A percentile compares a stretch with the other conserved stretches of the same genome.
These are phyloP conservation scores for Blastobotrys elegans DNA, from an alignment of 1,139 yeast species.

Conservation along the genomic window DNA sequence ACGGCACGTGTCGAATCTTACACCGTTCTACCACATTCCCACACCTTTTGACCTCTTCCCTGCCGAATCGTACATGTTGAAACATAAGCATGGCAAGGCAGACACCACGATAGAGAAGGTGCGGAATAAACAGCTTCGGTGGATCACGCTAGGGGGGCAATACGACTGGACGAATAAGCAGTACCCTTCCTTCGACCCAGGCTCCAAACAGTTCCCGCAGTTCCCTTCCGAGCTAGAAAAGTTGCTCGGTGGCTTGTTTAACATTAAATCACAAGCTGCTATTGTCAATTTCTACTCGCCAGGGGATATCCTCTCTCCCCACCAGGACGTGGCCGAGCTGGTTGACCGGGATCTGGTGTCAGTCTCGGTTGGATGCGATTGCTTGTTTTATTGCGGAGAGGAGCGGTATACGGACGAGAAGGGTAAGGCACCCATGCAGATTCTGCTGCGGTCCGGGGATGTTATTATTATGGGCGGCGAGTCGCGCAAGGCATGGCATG, in stretches of 20 bases:
- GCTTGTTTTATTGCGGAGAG: slow-evolving; percentile 35
- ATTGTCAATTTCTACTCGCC: slow-evolving; percentile 42
- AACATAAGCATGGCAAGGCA: slow-evolving; percentile 17
- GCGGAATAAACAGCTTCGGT: slow-evolving; percentile 33
- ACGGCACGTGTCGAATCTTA: slow-evolving; percentile 36
- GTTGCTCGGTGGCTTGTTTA: slow-evolving; percentile 23
- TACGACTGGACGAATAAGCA: slow-evolving; percentile 42
- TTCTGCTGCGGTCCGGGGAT: slow-evolving; percentile 38
- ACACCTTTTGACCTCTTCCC: slow-evolving; percentile 22
- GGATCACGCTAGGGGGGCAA: slow-evolving; percentile 45
- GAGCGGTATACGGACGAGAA: slow-evolving; percentile 16
- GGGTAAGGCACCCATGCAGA: slow-evolving; percentile 28
- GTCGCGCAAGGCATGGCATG: slow-evolving; percentile 40
- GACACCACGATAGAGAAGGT: slow-evolving; percentile 19
- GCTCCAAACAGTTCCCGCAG: slow-evolving; percentile 33
- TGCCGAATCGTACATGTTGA: slow-evolving; percentile 8
- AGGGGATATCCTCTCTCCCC: slow-evolving; percentile 42
- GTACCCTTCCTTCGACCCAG: slow-evolving; percentile 37
- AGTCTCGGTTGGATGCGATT: slow-evolving; percentile 38
- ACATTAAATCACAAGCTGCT: slow-evolving; percentile 39
- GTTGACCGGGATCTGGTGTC: slow-evolving; percentile 36
- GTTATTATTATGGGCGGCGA: slow-evolving; percentile 40
- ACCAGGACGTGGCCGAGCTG: slow-evolving; percentile 42
- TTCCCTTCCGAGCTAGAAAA: slow-evolving; percentile 33
- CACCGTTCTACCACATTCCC: slow-evolving; percentile 31